phyloP scores from a whole-genome alignment of 148 eudicot genomes.

The Suaeda aralocaspica region DNA sequence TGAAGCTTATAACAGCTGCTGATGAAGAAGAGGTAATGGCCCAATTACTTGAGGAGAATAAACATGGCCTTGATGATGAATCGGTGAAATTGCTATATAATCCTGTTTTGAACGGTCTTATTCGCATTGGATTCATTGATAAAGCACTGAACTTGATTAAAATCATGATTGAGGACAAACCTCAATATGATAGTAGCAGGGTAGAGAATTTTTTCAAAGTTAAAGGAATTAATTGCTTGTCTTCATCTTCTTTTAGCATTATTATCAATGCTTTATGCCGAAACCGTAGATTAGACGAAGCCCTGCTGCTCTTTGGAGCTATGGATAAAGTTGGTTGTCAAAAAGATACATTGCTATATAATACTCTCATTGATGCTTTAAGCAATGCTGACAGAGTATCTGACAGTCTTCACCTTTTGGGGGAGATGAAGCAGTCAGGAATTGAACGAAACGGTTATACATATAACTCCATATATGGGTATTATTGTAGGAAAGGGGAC shows the following conservation, averaged over 20 bases:
- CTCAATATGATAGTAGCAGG: constrained; percentile 19
- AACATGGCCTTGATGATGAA: constrained; percentile 28
- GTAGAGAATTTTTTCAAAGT: constrained; percentile 33
- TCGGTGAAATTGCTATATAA: constrained; percentile 32
- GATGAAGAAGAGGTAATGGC: constrained; percentile 42
- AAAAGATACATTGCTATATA: constrained; percentile 51
- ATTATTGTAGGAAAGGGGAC: constrained; percentile 57
- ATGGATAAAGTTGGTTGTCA: constrained; percentile 52
- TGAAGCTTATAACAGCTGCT: constrained; percentile 42
- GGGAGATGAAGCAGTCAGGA: constrained; percentile 51
- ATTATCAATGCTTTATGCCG: constrained; percentile 56
- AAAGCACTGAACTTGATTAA: constrained; percentile 47
- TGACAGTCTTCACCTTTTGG: constrained; percentile 53
- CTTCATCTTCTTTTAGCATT: constrained; percentile 47
- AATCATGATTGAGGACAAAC: constrained; percentile 35
- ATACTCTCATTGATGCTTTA: constrained; percentile 59
- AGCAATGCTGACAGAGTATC: constrained; percentile 46
- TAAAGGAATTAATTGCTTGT: constrained; percentile 29
- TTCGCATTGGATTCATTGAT: constrained; percentile 39
- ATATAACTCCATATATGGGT: constrained; percentile 53
- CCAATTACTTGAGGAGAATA: constrained; percentile 40
- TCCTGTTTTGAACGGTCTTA: constrained; percentile 51
- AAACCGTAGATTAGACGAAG: constrained; percentile 48
- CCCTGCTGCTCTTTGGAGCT: constrained; percentile 51
- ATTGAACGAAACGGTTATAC: constrained; percentile 58